Evolutionary conservation across 176 grass and related monocot species (phyloP).

Genomic region (Tuctoria greenei): DNA sequence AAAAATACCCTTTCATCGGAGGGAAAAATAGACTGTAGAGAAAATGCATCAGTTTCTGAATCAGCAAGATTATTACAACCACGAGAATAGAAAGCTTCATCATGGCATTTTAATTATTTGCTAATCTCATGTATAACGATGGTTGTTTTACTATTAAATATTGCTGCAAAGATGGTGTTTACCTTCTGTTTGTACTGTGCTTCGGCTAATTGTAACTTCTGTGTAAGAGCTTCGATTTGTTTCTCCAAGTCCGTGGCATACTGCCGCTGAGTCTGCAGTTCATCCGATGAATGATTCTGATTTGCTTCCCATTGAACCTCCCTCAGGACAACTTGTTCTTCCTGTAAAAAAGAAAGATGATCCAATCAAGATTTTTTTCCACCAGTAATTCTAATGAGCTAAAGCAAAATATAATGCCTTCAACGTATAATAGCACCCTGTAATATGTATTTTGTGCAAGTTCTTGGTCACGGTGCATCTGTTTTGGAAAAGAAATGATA

Average conservation of each 20-base stretch:
- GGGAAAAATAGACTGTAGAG: neutral
- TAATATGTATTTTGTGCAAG: neutral
- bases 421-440: neutral
- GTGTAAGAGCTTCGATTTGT: constrained; percentile 44
- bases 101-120: neutral
- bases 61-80: neutral
- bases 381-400: neutral
- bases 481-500: neutral
- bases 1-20: neutral
- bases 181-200: constrained; percentile 52
- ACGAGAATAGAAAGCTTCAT: neutral
- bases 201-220: constrained; percentile 43
- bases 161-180: constrained; percentile 17
- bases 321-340: constrained; percentile 41
- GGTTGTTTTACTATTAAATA: neutral
- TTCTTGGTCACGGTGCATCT: neutral
- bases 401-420: neutral
- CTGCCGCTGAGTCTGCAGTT: constrained; percentile 41
- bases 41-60: constrained; percentile 3
- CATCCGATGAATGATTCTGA: constrained; percentile 31
- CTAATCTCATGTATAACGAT: neutral
- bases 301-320: constrained; percentile 36
- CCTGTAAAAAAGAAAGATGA: constrained; percentile 24
- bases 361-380: neutral
- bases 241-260: constrained; percentile 42